These are phyloP conservation scores for Aspergillus ustus DNA, from an alignment of 2,329 filamentous ascomycete genomes.

Conservation along the genomic window DNA sequence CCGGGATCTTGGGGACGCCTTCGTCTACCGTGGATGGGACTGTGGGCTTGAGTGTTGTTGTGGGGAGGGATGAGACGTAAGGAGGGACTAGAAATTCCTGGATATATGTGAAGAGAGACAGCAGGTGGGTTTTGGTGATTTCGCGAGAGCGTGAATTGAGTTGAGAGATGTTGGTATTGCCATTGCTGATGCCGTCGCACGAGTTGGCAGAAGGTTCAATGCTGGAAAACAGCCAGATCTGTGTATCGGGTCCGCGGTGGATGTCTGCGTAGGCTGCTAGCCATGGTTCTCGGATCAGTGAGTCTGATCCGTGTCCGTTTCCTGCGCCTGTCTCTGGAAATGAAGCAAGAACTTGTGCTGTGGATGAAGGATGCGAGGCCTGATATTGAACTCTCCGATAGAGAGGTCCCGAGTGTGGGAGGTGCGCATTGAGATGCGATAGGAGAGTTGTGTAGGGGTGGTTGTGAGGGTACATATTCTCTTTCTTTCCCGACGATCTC, in stretches of 20 bases:
- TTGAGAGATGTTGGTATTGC: constrained; percentile 8
- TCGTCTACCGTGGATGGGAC: not conserved
- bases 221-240: constrained; percentile 47
- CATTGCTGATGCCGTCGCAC: not conserved
- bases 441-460: constrained; percentile 22
- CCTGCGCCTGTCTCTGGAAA: constrained; percentile 20
- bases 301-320: not conserved
- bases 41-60: not conserved
- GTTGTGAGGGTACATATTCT: constrained; percentile 7
- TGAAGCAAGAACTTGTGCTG: constrained; percentile 40
- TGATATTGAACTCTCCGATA: constrained; percentile 46
- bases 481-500: not conserved
- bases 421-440: constrained; percentile 36
- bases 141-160: not conserved
- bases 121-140: constrained; percentile 11
- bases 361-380: constrained; percentile 35
- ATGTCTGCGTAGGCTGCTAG: constrained; percentile 48
- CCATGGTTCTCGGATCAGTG: constrained; percentile 37
- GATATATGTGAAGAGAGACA: constrained; percentile 11
- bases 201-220: constrained; percentile 33
- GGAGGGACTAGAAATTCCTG: constrained; percentile 6
- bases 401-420: constrained; percentile 45
- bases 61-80: constrained; percentile 2
- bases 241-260: constrained; percentile 44
- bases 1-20: constrained; percentile 14